Conservation (phyloP, 1,284 basidiomycete genomes). For the Abortiporus biennis region DNA sequence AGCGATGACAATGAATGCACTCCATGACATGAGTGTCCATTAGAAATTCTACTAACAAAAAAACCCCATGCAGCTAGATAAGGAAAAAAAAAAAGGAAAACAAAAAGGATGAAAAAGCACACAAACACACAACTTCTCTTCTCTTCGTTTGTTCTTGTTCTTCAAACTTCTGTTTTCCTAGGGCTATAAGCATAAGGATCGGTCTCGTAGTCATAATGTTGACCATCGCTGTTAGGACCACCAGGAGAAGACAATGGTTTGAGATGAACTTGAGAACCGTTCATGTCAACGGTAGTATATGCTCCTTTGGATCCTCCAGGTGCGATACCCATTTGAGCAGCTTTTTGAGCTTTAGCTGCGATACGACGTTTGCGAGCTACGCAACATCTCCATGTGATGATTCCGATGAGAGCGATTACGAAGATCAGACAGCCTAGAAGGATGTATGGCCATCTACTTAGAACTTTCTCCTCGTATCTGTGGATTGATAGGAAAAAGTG, state of each 20-base stretch:
- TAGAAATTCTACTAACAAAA: no score
- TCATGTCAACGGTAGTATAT: slow-evolving; percentile 8
- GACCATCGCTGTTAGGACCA: not conserved
- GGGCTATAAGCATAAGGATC: slow-evolving; percentile 7
- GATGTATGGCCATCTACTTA: slow-evolving; percentile 74
- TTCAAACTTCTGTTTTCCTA: not conserved
- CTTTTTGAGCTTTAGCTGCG: slow-evolving; percentile 13
- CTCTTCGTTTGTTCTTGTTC: no score
- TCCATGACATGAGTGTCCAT: no score
- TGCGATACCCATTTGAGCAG: slow-evolving; percentile 11
- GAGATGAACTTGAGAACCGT: slow-evolving; percentile 8
- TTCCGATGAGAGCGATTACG: slow-evolving; percentile 40
- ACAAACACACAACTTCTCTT: no score
- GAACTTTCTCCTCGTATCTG: slow-evolving; percentile 50
- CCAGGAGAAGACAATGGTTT: slow-evolving; percentile 9
- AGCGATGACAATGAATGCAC: no score
- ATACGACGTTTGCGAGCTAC: slow-evolving; percentile 30
- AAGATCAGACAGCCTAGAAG: slow-evolving; percentile 55
- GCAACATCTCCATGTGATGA: slow-evolving; percentile 63
- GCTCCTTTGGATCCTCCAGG: slow-evolving; percentile 1
- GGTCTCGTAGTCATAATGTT: slow-evolving; percentile 8
- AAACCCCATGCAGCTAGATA: no score
- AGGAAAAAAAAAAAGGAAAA: no score
- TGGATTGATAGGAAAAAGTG: not conserved
- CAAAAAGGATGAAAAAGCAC: no score